Percentiles rank a stretch among this genome's conserved stretches.
Conservation (phyloP, 345 rosid genomes). For the Cardamine chenopodiifolia region DNA sequence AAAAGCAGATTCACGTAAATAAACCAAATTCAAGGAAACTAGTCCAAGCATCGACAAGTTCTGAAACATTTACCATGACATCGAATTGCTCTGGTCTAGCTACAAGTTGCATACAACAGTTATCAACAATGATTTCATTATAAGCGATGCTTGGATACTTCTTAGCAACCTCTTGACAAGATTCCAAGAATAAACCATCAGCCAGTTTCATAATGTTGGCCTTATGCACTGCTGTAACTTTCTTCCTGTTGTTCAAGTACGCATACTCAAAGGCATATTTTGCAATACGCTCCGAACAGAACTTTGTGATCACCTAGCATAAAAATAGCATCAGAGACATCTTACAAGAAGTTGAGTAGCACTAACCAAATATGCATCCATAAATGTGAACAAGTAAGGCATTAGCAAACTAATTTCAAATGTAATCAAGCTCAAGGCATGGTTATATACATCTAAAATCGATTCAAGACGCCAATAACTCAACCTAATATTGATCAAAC, state of each 20-base stretch:
- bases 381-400: not conserved
- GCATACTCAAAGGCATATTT: slow-evolving; percentile 98
- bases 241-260: slow-evolving; percentile 89
- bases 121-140: slow-evolving; percentile 91
- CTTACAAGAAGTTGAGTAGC: not conserved
- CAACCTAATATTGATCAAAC: not conserved
- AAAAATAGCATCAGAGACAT: slow-evolving; percentile 36
- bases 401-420: not conserved
- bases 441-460: not conserved
- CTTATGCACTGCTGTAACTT: slow-evolving; percentile 94
- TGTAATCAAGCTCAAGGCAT: not conserved
- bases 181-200: slow-evolving; percentile 96
- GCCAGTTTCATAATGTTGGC: slow-evolving; percentile 99
- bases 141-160: slow-evolving; percentile 86
- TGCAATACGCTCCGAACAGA: slow-evolving; percentile 94
- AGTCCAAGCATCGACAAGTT: not conserved
- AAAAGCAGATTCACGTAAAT: slow-evolving; percentile 6
- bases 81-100: slow-evolving; percentile 98
- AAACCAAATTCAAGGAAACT: not conserved
- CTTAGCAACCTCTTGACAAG: slow-evolving; percentile 88
- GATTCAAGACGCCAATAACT: not conserved
- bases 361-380: not conserved
- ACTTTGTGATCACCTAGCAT: slow-evolving; percentile 94
- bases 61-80: slow-evolving; percentile 67
- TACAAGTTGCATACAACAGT: slow-evolving; percentile 98